phyloP scores from a whole-genome alignment of 768 basidiomycete species.

The Candolleomyces eurysporus region DNA sequence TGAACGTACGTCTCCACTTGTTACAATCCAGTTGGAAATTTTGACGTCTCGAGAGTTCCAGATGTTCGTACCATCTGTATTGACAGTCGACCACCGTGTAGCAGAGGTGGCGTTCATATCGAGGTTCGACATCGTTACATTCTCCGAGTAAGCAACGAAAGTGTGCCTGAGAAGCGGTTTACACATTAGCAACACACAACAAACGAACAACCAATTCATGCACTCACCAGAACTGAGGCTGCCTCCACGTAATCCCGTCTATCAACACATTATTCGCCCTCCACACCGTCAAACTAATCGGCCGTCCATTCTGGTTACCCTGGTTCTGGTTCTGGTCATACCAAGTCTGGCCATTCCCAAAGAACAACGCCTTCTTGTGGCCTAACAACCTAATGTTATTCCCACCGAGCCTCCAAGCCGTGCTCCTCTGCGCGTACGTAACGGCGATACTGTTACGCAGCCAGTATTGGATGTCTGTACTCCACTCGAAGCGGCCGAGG shows the following conservation, averaged over 20 bases:
- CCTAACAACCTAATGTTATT: constrained; percentile 4
- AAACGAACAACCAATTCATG: no score
- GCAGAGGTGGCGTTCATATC: constrained; percentile 10
- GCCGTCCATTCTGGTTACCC: constrained; percentile 11
- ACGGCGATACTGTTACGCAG: constrained; percentile 7
- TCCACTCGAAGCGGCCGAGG: constrained; percentile 4
- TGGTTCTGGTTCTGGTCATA: constrained; percentile 15
- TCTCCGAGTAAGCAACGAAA: constrained; percentile 8
- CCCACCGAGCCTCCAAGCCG: constrained; percentile 10
- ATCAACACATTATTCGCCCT: constrained; percentile 8
- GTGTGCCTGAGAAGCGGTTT: not conserved
- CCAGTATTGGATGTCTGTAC: constrained; percentile 12
- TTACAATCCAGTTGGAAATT: constrained; percentile 8
- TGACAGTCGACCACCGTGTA: constrained; percentile 9
- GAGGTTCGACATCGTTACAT: constrained; percentile 11
- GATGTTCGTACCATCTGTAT: constrained; percentile 11
- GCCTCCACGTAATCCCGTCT: constrained; percentile 9
- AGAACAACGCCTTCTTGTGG: constrained; percentile 12
- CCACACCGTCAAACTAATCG: constrained; percentile 11
- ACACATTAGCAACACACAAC: no score
- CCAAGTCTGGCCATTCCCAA: constrained; percentile 15
- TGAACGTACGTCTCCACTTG: constrained; percentile 5
- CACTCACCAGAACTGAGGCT: constrained; percentile 12
- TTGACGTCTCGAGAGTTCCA: constrained; percentile 9
- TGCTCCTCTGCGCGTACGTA: constrained; percentile 7